Evolutionary conservation across 169 alveolate species (phyloP).

Genomic region (Eimeria brunetti): DNA sequence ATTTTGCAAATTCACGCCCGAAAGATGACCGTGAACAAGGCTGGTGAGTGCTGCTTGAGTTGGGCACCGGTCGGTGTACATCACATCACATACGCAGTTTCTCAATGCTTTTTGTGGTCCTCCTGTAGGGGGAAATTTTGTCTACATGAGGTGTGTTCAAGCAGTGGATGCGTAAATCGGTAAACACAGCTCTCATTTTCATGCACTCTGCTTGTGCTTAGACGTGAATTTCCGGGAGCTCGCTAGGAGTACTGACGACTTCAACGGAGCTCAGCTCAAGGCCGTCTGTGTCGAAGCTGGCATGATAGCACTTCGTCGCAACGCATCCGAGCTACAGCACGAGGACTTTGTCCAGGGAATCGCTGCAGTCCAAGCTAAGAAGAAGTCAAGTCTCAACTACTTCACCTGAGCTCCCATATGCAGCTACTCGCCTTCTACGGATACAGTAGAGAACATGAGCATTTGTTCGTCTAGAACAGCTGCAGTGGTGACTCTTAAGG

Average conservation of each 20-base stretch:
- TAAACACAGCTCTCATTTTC: not conserved
- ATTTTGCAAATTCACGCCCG: conserved; percentile 99
- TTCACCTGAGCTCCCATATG: conserved; percentile 89
- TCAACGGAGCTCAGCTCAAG: conserved; percentile 96
- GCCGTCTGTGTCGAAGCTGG: conserved; percentile 99
- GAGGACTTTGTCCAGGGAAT: conserved; percentile 99
- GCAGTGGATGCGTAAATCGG: not conserved
- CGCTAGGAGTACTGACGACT: conserved; percentile 98
- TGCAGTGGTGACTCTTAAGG: not conserved
- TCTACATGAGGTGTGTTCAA: not conserved
- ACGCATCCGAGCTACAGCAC: conserved; percentile 97
- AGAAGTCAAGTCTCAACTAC: conserved; percentile 97
- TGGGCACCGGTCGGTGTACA: not conserved
- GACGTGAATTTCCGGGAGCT: conserved; percentile 97
- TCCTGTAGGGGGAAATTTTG: no score
- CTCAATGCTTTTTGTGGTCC: not conserved
- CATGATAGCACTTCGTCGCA: conserved; percentile 97
- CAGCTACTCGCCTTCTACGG: not conserved
- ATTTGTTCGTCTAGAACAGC: not conserved
- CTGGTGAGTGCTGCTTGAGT: conserved; percentile 79
- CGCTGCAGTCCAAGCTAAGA: conserved; percentile 98
- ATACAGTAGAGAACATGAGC: not conserved
- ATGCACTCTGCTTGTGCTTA: not conserved
- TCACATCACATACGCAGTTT: not conserved
- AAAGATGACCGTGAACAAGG: conserved; percentile 98